Conservation (phyloP, 108 stramenopile genomes). For the Discostella pseudostelligera region DNA sequence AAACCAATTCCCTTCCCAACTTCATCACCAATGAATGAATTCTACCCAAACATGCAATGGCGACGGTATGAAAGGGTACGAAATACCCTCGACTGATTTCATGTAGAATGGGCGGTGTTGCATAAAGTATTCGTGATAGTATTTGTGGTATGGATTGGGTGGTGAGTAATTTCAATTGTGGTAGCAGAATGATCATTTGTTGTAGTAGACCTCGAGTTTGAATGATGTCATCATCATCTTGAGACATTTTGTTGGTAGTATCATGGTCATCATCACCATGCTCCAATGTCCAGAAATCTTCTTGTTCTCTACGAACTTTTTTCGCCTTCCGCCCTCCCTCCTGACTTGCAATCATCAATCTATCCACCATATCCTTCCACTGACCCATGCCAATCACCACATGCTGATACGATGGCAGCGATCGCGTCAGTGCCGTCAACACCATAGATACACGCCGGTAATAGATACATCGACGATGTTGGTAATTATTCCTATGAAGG, state of each 20-base stretch:
- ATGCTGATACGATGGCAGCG: constrained; percentile 8
- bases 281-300: constrained; percentile 35
- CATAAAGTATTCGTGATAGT: constrained; percentile 59
- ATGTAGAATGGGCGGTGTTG: constrained; percentile 47
- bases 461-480: constrained; percentile 71
- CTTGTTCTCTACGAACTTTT: not conserved
- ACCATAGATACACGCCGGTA: constrained; percentile 65
- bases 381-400: constrained; percentile 4
- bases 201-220: not conserved
- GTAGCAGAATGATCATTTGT: constrained; percentile 5
- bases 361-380: not conserved
- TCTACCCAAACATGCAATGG: constrained; percentile 44
- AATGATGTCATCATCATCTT: not conserved
- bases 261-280: constrained; percentile 1
- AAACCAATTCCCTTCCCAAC: constrained; percentile 34
- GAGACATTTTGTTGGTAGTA: not conserved
- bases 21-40: constrained; percentile 23
- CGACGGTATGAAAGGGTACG: constrained; percentile 70
- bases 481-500: constrained; percentile 56
- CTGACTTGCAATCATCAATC: not conserved
- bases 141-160: constrained; percentile 44
- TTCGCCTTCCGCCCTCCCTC: constrained; percentile 4
- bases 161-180: constrained; percentile 12
- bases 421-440: constrained; percentile 21
- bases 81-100: constrained; percentile 75